These are phyloP conservation scores for Tolypocladium ophioglossoides DNA, from an alignment of 2,329 filamentous ascomycete species.

Conservation along the genomic window DNA sequence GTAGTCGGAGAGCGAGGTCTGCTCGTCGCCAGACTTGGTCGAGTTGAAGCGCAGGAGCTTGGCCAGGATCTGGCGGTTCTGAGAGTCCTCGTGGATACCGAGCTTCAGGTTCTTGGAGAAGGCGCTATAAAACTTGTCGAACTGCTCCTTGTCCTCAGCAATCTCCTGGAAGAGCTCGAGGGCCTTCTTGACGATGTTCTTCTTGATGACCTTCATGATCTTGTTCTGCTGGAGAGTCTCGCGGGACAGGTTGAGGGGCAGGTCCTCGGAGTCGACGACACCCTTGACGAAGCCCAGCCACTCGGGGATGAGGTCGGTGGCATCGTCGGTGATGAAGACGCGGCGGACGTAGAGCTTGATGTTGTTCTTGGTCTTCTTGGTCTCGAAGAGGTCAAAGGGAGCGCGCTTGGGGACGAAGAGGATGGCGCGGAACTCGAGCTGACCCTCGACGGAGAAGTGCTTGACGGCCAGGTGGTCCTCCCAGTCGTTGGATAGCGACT, in stretches of 20 bases:
- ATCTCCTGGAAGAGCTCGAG: conserved; percentile 99
- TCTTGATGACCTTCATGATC: conserved; percentile 99
- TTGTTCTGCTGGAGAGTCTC: conserved; percentile 99
- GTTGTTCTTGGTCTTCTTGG: conserved; percentile 99
- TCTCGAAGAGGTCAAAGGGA: conserved; percentile 99
- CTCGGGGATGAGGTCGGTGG: conserved; percentile 97
- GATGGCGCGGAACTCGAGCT: conserved; percentile 99
- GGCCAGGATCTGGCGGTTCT: conserved; percentile 86
- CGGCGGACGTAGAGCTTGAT: conserved; percentile 99
- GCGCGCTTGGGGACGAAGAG: conserved; percentile 99
- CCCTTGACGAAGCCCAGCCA: conserved; percentile 99
- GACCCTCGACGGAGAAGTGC: conserved; percentile 99
- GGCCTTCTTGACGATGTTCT: conserved; percentile 99
- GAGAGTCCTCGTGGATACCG: conserved; percentile 98
- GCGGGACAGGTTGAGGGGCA: conserved; percentile 98
- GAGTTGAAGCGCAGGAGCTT: conserved; percentile 99
- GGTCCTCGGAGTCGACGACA: conserved; percentile 99
- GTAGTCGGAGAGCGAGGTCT: conserved; percentile 92
- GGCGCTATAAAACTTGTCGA: conserved; percentile 99
- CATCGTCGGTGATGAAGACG: conserved; percentile 99
- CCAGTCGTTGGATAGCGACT: conserved; percentile 99
- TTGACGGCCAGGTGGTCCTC: conserved; percentile 99
- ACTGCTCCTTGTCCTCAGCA: conserved; percentile 98
- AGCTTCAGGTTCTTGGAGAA: conserved; percentile 99
- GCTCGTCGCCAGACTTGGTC: conserved; percentile 96